Evolutionary conservation across 306 rosid species (phyloP).

Genomic region (Styphnolobium japonicum): DNA sequence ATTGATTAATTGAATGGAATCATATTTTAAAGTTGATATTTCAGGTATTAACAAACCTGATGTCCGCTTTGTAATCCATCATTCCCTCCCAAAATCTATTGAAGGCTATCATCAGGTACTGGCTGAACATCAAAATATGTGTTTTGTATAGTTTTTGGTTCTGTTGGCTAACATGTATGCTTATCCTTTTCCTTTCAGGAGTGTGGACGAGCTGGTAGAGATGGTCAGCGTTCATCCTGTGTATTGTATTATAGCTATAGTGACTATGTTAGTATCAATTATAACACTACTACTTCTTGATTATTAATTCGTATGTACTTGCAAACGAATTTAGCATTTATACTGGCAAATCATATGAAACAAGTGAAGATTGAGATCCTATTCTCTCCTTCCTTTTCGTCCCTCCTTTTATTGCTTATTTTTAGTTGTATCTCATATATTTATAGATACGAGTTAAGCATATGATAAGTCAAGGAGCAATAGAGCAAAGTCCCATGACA

Average conservation of each 20-base stretch:
- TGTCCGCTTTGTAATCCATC: constrained; percentile 97
- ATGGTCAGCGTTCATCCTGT: constrained; percentile 91
- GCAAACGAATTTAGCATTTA: neutral
- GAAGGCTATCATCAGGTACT: constrained; percentile 98
- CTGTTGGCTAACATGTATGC: constrained; percentile 24
- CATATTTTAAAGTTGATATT: constrained; percentile 33
- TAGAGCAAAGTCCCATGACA: constrained; percentile 63
- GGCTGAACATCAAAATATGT: constrained; percentile 10
- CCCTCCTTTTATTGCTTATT: neutral
- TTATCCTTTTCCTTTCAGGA: constrained; percentile 57
- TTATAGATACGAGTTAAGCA: constrained; percentile 84
- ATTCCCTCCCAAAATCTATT: constrained; percentile 93
- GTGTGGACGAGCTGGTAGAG: constrained; percentile 99
- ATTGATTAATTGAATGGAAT: constrained; percentile 25
- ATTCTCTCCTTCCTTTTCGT: neutral
- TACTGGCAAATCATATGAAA: constrained; percentile 1
- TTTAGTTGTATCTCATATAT: constrained; percentile 19
- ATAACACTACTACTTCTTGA: constrained; percentile 8
- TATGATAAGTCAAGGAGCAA: constrained; percentile 80
- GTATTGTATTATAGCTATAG: constrained; percentile 85
- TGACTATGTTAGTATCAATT: constrained; percentile 69
- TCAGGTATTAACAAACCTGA: constrained; percentile 99
- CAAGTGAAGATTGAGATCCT: constrained; percentile 13
- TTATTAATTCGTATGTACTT: constrained; percentile 2
- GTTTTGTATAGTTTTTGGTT: constrained; percentile 8